Conservation (phyloP, 1,284 basidiomycete genomes). For the Melanopsichium pennsylvanicum region DNA sequence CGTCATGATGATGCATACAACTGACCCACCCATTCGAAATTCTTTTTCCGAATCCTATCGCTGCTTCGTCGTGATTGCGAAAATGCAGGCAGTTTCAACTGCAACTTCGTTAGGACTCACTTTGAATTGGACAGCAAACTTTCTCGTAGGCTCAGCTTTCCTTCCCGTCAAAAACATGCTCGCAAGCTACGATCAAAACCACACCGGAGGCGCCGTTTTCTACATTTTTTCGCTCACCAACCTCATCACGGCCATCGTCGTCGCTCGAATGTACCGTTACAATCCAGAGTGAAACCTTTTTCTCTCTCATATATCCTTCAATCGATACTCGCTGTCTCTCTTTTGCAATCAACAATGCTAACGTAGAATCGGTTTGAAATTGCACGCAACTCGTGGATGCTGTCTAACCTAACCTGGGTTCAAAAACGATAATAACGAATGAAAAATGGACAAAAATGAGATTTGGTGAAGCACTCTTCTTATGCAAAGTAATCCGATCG, state of each 20-base stretch:
- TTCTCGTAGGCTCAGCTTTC: constrained; percentile 81
- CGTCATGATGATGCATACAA: too few relatives aligned
- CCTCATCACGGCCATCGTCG: constrained; percentile 33
- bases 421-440: too few relatives aligned
- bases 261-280: constrained; percentile 45
- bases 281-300: constrained; percentile 17
- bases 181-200: constrained; percentile 54
- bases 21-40: too few relatives aligned
- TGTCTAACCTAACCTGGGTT: too few relatives aligned
- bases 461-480: not conserved
- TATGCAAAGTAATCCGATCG: constrained; percentile 63
- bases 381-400: too few relatives aligned
- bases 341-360: too few relatives aligned
- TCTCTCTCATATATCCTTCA: too few relatives aligned
- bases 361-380: not conserved
- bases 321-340: too few relatives aligned
- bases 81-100: constrained; percentile 77
- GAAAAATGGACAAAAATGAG: not conserved
- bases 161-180: constrained; percentile 80
- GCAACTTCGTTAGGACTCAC: constrained; percentile 83
- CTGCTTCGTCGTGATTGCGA: not conserved
- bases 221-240: constrained; percentile 49
- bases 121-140: constrained; percentile 86
- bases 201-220: constrained; percentile 58
- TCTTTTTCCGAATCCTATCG: too few relatives aligned